A percentile compares a stretch with the other conserved stretches of the same genome.
Evolutionary conservation across 2,329 filamentous ascomycete species (phyloP).

Genomic region (Falciphora oryzae): DNA sequence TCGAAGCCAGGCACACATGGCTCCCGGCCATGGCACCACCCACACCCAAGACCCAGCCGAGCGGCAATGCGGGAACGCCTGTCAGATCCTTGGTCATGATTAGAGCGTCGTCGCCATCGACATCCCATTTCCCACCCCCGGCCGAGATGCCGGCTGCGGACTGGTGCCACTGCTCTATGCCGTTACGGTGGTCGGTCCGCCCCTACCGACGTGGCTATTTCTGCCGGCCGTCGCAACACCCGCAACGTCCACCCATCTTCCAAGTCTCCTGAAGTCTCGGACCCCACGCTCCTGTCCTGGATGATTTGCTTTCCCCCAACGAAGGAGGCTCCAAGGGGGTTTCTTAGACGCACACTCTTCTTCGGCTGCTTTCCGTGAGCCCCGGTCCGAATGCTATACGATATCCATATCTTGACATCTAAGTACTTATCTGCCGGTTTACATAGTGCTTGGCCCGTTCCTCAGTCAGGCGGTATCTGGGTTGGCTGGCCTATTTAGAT

Average conservation of each 20-base stretch:
- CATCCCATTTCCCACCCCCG: neutral
- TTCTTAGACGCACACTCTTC: too few species aligned
- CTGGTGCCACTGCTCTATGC: constrained; percentile 23
- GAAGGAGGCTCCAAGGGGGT: too few species aligned
- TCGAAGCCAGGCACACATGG: neutral
- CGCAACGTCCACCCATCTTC: constrained; percentile 24
- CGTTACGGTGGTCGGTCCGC: constrained; percentile 29
- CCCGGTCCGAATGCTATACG: too few species aligned
- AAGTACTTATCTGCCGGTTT: too few species aligned
- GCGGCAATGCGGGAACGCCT: neutral
- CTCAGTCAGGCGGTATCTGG: neutral
- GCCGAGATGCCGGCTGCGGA: neutral
- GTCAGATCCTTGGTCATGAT: too few species aligned
- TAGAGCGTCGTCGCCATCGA: neutral
- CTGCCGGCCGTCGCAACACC: constrained; percentile 15
- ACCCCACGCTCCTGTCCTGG: neutral
- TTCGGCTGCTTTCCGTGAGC: too few species aligned
- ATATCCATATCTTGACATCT: too few species aligned
- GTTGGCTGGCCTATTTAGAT: neutral
- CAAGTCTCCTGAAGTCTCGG: too few species aligned
- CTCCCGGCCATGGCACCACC: neutral
- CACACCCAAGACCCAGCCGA: neutral
- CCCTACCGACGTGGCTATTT: constrained; percentile 34
- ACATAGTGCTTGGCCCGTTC: neutral
- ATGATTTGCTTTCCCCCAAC: neutral